A percentile compares a stretch with the other conserved stretches of the same genome.
Conservation (phyloP, 257 asterid genomes). For the Solanum rostratum region DNA sequence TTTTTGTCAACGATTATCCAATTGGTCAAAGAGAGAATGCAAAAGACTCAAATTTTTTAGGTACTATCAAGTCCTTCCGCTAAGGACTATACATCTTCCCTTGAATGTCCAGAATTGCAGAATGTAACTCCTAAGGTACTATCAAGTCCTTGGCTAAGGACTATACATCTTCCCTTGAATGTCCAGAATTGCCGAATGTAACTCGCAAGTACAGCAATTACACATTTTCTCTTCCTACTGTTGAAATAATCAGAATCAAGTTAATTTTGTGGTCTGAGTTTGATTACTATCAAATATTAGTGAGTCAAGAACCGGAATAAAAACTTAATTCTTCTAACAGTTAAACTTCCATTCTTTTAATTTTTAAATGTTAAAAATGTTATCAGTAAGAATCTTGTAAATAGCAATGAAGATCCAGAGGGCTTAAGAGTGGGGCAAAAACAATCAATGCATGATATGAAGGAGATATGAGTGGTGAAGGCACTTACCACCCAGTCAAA, state of each 20-base stretch:
- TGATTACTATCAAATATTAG: background rate
- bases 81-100: background rate
- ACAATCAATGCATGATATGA: background rate
- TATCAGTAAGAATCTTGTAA: background rate
- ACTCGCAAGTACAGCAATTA: background rate
- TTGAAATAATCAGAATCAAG: background rate
- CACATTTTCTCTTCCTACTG: background rate
- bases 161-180: background rate
- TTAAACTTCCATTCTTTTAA: background rate
- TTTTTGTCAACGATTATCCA: background rate
- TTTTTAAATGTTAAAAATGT: background rate
- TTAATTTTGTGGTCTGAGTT: background rate
- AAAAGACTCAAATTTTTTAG: background rate
- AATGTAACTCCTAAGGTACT: background rate
- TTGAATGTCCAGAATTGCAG: background rate
- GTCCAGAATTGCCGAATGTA: background rate
- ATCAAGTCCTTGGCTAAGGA: background rate
- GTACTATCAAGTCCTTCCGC: background rate
- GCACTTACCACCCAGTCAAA: conserved; percentile 74
- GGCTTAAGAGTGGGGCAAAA: background rate
- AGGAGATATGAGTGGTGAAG: background rate
- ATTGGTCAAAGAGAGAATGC: background rate
- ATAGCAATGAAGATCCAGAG: background rate
- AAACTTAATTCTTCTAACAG: background rate
- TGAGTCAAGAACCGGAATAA: background rate